Base-by-base conservation (phyloP, 495 filamentous ascomycete species). In the Aspergillus nanangensis region DNA sequence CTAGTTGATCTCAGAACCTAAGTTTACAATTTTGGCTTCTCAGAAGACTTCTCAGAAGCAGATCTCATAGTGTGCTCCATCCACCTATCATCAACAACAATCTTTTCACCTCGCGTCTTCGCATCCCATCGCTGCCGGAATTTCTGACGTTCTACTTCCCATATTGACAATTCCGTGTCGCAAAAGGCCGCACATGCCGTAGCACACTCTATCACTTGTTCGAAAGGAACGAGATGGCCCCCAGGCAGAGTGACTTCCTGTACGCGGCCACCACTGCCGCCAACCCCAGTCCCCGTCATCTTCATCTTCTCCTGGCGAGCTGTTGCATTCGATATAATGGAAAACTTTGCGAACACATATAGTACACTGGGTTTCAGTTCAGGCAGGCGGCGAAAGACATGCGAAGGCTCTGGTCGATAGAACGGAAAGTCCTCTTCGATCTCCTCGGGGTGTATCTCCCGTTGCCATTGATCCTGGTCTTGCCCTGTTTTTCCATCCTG, bases 231-330 rank as follows among this genome's bases (percentile, higher is more conserved):
- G 11, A 55, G 4, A 38, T 55, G 52, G 0, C 47, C 44, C 14
- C 39, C 33, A 10, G 35, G 24, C 1, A 55, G 31, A 10, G 47
- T 31, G 13, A 36, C 39, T 14, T 40, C 56, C 45, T 73, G 63
- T 0, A 90, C 86, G 14, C 77, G 60, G 1, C 86, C 86, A 2
- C 85, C 86, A 61, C 76, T 82, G 2, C 86, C 86, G 17, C 82
- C 82, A 3, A 74, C 47, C 0, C 83, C 19, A 1, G 64, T 55
- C 4, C 86, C 86, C 13, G 85, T 90, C 4, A 63, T 52, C 17
- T 70, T 63, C 61, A 86, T 62, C 62, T 86, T 88, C 25, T 73
- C 57, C 29, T 66, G 53, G 20, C 76, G 69, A 2, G 67, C 44
- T 1, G 63, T 60, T 0, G 78, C 72, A 0, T 47, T 14, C 0